Percentiles rank a stretch among this genome's conserved stretches.
Evolutionary conservation across 2,329 filamentous ascomycete species (phyloP).

Genomic region (Xylariaceae sp.): DNA sequence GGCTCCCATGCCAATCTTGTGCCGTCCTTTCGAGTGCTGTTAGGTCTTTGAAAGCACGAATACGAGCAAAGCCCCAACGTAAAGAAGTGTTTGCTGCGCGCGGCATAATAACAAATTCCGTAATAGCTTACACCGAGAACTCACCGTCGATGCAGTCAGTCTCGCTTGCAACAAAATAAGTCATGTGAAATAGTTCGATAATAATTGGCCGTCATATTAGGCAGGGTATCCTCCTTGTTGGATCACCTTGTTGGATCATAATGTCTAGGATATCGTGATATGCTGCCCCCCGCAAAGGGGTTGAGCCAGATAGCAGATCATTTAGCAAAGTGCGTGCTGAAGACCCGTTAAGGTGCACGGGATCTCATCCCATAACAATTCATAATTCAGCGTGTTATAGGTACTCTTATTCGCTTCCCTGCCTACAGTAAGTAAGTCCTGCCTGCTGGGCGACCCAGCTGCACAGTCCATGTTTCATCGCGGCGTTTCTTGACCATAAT

Average conservation of each 20-base stretch:
- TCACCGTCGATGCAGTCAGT: constrained; percentile 1
- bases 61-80: too few relatives aligned
- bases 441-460: neutral
- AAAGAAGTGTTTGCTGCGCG: too few relatives aligned
- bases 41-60: too few relatives aligned
- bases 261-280: constrained; percentile 19
- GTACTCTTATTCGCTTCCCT: neutral
- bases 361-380: neutral
- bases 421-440: too few relatives aligned
- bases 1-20: constrained; percentile 4
- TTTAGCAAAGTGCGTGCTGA: constrained; percentile 15
- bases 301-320: constrained; percentile 22
- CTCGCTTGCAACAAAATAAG: too few relatives aligned
- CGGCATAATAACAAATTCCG: too few relatives aligned
- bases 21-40: too few relatives aligned
- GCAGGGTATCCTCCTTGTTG: constrained; percentile 9
- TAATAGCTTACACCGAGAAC: too few relatives aligned
- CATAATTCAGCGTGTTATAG: neutral
- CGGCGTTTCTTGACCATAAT: neutral
- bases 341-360: constrained; percentile 7
- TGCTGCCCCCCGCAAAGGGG: constrained; percentile 20
- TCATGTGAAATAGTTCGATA: constrained; percentile 11
- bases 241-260: constrained; percentile 6
- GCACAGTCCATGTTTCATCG: neutral
- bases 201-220: constrained; percentile 14